phyloP scores from a whole-genome alignment of 768 basidiomycete species.

The Lentinula edodes region DNA sequence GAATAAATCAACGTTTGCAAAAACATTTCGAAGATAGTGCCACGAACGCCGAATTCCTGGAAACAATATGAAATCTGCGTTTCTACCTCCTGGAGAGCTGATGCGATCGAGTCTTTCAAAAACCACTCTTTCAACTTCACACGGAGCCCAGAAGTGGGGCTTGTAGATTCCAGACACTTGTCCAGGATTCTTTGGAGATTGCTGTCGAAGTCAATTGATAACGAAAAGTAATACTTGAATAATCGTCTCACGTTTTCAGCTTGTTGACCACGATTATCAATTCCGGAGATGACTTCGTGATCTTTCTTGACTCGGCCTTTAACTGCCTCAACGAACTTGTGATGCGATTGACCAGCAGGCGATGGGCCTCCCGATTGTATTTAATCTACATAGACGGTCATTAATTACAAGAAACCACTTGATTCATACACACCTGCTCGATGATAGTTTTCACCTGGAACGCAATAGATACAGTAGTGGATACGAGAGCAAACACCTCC shows the following conservation, averaged over 20 bases:
- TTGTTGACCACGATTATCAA: not conserved
- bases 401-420: not conserved
- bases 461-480: not conserved
- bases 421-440: not conserved
- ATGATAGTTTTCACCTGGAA: not conserved
- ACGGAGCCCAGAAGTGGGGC: not conserved
- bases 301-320: constrained; percentile 1
- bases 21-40: not conserved
- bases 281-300: not conserved
- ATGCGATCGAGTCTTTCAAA: constrained; percentile 1
- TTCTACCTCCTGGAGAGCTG: constrained; percentile 4
- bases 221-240: not conserved
- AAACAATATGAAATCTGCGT: constrained; percentile 8
- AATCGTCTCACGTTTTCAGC: not conserved
- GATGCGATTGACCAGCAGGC: constrained; percentile 4
- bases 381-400: not conserved
- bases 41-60: constrained; percentile 7
- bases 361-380: constrained; percentile 3
- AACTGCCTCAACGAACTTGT: constrained; percentile 5
- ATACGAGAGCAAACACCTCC: not conserved
- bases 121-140: not conserved
- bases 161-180: not conserved
- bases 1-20: not conserved
- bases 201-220: not conserved
- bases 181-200: not conserved